Evolutionary conservation across 192 early-diverging fungal species (phyloP), one percentile per base, ranked within the genome.

Genomic region (Coemansia sp.): DNA sequence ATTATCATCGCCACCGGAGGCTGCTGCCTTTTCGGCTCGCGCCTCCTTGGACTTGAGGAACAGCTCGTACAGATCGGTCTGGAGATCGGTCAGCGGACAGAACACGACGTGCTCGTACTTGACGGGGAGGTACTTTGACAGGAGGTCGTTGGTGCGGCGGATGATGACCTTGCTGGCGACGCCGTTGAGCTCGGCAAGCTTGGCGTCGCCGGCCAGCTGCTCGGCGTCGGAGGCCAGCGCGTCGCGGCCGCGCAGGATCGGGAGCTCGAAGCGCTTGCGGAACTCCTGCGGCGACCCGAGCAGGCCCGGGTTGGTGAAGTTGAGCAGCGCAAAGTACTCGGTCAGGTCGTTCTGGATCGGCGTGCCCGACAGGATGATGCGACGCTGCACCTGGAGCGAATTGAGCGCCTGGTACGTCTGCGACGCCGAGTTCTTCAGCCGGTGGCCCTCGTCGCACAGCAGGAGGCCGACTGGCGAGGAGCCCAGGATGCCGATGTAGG

Each of bases 91-190:
- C 18, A 97, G 81, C 61, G 88, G 87, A 71, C 94, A 95, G 78
- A 99, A 99, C 26, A 99, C 98, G 9, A 99, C 95, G 72, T 99
- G 93, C 67, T 99, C 98, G 85, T 92, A 98, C 73, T 99, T 99
- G 23, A 89, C 86, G 1, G 98, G 96, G 52, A 99, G 77, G 76
- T 98, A 99, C 87, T 98, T 99, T 26, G 94, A 92, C 47, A 99
- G 77, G 63, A 99, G 83, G 59, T 98, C 95, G 56, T 98, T 96
- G 6, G 96, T 99, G 45, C 98, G 86, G 11, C 98, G 89, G 77
- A 99, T 98, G 58, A 97, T 99, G 66, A 99, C 97, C 65, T 92
- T 92, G 76, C 92, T 95, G 15, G 94, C 95, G 56, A 97, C 88
- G 15, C 74, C 79, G 53, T 92, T 89, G 5, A 99, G 85, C 71